Evolutionary conservation across 1,284 basidiomycete genomes (phyloP).

Genomic region (Phylloporus sp.): DNA sequence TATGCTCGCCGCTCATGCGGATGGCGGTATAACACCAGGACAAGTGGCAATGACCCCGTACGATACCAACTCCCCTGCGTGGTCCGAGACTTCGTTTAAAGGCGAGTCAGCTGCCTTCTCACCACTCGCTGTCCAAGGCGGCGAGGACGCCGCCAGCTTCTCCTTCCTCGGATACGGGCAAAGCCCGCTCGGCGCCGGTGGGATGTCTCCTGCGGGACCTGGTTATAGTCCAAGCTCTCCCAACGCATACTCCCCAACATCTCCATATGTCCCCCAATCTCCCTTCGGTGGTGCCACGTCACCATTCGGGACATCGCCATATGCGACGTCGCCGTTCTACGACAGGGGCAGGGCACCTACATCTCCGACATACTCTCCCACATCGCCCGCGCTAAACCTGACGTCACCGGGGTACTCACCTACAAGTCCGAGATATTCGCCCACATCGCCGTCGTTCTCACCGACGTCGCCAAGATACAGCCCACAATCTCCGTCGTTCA

Average conservation of each 20-base stretch:
- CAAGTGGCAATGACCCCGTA: conserved; percentile 94
- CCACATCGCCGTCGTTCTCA: conserved; percentile 85
- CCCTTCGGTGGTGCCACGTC: conserved; percentile 83
- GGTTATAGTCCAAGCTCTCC: conserved; percentile 86
- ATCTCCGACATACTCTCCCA: conserved; percentile 87
- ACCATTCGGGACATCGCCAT: conserved; percentile 79
- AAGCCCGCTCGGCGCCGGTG: conserved; percentile 79
- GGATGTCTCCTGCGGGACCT: conserved; percentile 79
- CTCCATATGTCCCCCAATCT: conserved; percentile 85
- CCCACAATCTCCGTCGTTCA: conserved; percentile 84
- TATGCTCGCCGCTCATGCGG: conserved; percentile 79
- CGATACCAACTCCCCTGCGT: conserved; percentile 86
- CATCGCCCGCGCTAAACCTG: conserved; percentile 77
- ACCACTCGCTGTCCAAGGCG: conserved; percentile 88
- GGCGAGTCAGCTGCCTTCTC: conserved; percentile 93
- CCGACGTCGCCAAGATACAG: conserved; percentile 85
- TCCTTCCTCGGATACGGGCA: conserved; percentile 77
- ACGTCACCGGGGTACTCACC: conserved; percentile 89
- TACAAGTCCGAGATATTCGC: conserved; percentile 86
- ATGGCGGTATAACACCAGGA: conserved; percentile 92
- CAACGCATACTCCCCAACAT: conserved; percentile 86
- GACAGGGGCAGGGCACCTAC: conserved; percentile 69
- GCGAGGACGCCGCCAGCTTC: conserved; percentile 79
- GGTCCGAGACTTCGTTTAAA: conserved; percentile 73
- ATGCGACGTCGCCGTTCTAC: conserved; percentile 82